These are phyloP conservation scores for Escallonia rubra DNA, from an alignment of 129 eudicot species.

Conservation along the genomic window DNA sequence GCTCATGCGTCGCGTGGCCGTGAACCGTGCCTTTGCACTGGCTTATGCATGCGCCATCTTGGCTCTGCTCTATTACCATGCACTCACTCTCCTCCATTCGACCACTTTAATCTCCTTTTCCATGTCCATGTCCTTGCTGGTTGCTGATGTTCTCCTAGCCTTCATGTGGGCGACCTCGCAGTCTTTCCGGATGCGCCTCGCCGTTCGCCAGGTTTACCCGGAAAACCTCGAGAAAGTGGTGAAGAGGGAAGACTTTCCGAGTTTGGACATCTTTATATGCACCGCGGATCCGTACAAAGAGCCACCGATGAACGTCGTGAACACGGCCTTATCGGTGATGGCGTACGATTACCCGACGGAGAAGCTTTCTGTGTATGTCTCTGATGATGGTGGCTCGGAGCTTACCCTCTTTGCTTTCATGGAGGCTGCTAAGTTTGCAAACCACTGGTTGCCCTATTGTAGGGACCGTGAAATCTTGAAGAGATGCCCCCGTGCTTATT, in stretches of 20 bases:
- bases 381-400: conserved; percentile 91
- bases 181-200: conserved; percentile 44
- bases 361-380: conserved; percentile 76
- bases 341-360: conserved; percentile 86
- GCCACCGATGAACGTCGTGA: conserved; percentile 67
- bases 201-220: conserved; percentile 43
- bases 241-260: conserved; percentile 37
- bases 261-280: conserved; percentile 60
- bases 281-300: conserved; percentile 90
- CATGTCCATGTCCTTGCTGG: conserved; percentile 23
- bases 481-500: conserved; percentile 55
- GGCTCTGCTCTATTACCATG: conserved; percentile 53
- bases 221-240: conserved; percentile 38
- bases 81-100: conserved; percentile 26
- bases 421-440: conserved; percentile 81
- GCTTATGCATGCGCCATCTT: conserved; percentile 41
- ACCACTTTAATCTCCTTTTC: conserved; percentile 28
- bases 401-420: conserved; percentile 70
- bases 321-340: conserved; percentile 87
- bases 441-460: conserved; percentile 73
- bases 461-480: conserved; percentile 43
- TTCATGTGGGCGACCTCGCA: conserved; percentile 66
- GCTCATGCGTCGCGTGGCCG: conserved; percentile 29
- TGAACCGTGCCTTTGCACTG: conserved; percentile 52
- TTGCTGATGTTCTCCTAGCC: conserved; percentile 54